phyloP scores from a whole-genome alignment of 2,329 filamentous ascomycete species.

The Cladophialophora bantiana region DNA sequence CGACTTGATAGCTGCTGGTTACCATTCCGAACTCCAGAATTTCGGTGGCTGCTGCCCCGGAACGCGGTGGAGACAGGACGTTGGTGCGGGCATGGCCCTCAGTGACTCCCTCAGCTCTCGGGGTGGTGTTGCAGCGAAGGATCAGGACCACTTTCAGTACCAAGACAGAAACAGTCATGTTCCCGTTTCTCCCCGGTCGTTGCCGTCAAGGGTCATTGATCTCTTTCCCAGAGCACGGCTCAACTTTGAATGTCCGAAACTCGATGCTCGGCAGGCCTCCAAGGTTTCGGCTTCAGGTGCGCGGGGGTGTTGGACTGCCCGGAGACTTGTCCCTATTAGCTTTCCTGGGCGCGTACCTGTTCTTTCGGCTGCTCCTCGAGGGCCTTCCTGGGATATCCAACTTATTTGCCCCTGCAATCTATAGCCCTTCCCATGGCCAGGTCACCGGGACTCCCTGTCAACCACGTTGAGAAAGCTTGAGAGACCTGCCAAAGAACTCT shows the following conservation, averaged over 20 bases:
- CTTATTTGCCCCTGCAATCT: conserved; percentile 31
- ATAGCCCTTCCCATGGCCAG: conserved; percentile 29
- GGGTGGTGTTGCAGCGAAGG: conserved; percentile 13
- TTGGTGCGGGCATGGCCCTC: neutral
- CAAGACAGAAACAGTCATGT: neutral
- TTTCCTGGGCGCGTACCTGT: neutral
- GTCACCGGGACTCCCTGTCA: conserved; percentile 33
- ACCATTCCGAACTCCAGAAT: conserved; percentile 1
- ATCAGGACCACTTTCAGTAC: neutral
- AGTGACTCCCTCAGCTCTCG: neutral
- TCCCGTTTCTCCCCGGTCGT: conserved; percentile 6
- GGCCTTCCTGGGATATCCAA: neutral
- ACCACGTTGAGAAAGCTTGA: conserved; percentile 29
- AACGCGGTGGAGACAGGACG: conserved; percentile 1
- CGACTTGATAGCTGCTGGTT: neutral
- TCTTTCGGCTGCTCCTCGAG: conserved; percentile 1
- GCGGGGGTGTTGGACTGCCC: conserved; percentile 1
- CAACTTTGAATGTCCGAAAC: conserved; percentile 15
- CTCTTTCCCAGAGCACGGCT: conserved; percentile 12
- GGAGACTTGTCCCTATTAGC: neutral
- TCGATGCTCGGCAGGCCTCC: neutral
- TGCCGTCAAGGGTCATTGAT: conserved; percentile 16
- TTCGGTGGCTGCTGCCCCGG: conserved; percentile 17
- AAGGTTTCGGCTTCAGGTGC: neutral
- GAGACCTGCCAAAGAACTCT: conserved; percentile 18